Conservation (phyloP, 768 basidiomycete species). For the Porphyrellus cyaneotinctus region DNA sequence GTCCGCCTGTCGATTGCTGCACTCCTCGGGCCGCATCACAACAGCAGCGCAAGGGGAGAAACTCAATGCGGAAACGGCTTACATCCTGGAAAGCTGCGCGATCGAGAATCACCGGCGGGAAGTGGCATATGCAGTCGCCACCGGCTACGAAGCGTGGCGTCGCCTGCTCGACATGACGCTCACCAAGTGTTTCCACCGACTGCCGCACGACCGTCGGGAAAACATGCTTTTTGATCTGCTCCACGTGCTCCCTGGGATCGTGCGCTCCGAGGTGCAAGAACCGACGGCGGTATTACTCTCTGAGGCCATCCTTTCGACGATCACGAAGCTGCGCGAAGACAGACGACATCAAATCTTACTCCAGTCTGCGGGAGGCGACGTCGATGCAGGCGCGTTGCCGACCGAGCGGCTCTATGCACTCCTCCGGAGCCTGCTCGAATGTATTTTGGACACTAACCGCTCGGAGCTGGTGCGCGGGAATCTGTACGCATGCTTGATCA, state of each 20-base stretch:
- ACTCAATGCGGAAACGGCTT: conserved; percentile 62
- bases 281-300: conserved; percentile 78
- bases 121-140: conserved; percentile 64
- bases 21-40: conserved; percentile 63
- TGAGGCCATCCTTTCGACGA: conserved; percentile 73
- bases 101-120: conserved; percentile 87
- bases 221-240: conserved; percentile 88
- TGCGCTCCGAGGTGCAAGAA: conserved; percentile 60
- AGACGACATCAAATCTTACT: conserved; percentile 64
- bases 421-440: conserved; percentile 69
- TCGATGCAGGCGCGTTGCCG: conserved; percentile 66
- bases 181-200: conserved; percentile 78
- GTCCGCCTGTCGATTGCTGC: conserved; percentile 54
- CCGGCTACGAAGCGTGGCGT: conserved; percentile 81
- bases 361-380: conserved; percentile 60
- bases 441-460: conserved; percentile 69
- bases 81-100: conserved; percentile 79
- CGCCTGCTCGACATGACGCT: conserved; percentile 80
- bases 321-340: conserved; percentile 87
- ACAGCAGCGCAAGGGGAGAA: conserved; percentile 61
- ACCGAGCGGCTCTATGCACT: conserved; percentile 75
- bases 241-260: conserved; percentile 73
- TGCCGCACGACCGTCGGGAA: conserved; percentile 80
- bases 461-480: conserved; percentile 90
- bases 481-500: conserved; percentile 87